phyloP scores from a whole-genome alignment of 345 rosid species.

The Erodium maritimum region DNA sequence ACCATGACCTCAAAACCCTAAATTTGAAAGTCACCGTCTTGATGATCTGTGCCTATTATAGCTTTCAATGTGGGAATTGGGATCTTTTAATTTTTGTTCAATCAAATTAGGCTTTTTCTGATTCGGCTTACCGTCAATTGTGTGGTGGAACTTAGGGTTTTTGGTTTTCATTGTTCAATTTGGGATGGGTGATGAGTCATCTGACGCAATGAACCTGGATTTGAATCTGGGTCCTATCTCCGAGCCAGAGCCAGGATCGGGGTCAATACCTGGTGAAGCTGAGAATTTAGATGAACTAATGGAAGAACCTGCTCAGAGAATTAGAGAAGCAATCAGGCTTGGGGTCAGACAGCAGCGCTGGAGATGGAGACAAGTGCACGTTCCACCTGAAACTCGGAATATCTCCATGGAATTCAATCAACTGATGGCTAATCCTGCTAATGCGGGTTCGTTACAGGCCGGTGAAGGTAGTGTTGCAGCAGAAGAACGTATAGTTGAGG shows the following conservation, averaged over 20 bases:
- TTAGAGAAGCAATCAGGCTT: too few species aligned
- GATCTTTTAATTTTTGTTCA: background rate
- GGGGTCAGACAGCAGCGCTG: too few species aligned
- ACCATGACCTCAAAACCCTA: background rate
- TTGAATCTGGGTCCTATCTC: constrained; percentile 54
- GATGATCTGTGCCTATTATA: constrained; percentile 12
- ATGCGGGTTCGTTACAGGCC: constrained; percentile 43
- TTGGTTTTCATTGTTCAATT: constrained; percentile 7
- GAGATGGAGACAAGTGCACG: too few species aligned
- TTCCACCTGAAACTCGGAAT: too few species aligned
- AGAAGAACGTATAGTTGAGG: constrained; percentile 53
- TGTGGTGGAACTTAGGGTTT: too few species aligned
- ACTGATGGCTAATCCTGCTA: constrained; percentile 35
- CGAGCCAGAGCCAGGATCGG: constrained; percentile 11
- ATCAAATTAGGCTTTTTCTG: background rate
- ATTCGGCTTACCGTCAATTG: constrained; percentile 3
- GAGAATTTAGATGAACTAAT: constrained; percentile 43
- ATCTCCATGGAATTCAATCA: constrained; percentile 32
- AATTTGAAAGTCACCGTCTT: constrained; percentile 7
- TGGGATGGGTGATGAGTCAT: constrained; percentile 48
- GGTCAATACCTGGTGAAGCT: constrained; percentile 14
- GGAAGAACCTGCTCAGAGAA: constrained; percentile 10
- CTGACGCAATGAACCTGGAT: constrained; percentile 76
- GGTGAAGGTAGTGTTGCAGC: constrained; percentile 83
- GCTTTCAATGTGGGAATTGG: constrained; percentile 1